Evolutionary conservation across 2,329 filamentous ascomycete genomes (phyloP).

Genomic region (Penicillium janthinellum): DNA sequence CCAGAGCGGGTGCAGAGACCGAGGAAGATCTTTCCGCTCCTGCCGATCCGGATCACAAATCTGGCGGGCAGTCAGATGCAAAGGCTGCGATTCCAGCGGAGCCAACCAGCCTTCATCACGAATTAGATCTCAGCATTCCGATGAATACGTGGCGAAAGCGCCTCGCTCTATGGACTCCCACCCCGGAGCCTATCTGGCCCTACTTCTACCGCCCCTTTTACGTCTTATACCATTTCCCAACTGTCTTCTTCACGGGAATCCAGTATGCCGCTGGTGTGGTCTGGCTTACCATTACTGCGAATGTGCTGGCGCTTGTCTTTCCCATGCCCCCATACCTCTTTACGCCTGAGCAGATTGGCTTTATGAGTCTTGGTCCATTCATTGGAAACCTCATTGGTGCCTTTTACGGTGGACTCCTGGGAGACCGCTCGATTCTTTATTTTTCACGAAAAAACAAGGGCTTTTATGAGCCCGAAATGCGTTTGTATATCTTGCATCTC

Average conservation of each 20-base stretch:
- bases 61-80: slow-evolving; percentile 9
- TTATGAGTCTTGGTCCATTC: slow-evolving; percentile 39
- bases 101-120: slow-evolving; percentile 17
- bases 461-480: slow-evolving; percentile 54
- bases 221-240: slow-evolving; percentile 39
- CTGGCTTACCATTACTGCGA: slow-evolving; percentile 38
- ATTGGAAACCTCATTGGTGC: slow-evolving; percentile 45
- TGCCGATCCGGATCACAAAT: slow-evolving; percentile 2
- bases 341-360: slow-evolving; percentile 34
- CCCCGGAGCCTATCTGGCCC: slow-evolving; percentile 32
- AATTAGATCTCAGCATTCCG: slow-evolving; percentile 31
- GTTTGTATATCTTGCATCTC: slow-evolving; percentile 40
- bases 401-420: slow-evolving; percentile 44
- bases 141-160: slow-evolving; percentile 31
- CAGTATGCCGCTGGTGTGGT: slow-evolving; percentile 44
- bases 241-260: slow-evolving; percentile 44
- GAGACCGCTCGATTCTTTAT: slow-evolving; percentile 44
- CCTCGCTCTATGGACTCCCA: slow-evolving; percentile 29
- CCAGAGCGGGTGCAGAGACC: background rate
- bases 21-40: background rate
- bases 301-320: slow-evolving; percentile 40
- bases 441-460: slow-evolving; percentile 50
- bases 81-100: slow-evolving; percentile 12
- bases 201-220: slow-evolving; percentile 37
- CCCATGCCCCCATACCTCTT: slow-evolving; percentile 39